Evolutionary conservation across 179 eudicot species (phyloP).

Genomic region (Amaranthus tricolor): DNA sequence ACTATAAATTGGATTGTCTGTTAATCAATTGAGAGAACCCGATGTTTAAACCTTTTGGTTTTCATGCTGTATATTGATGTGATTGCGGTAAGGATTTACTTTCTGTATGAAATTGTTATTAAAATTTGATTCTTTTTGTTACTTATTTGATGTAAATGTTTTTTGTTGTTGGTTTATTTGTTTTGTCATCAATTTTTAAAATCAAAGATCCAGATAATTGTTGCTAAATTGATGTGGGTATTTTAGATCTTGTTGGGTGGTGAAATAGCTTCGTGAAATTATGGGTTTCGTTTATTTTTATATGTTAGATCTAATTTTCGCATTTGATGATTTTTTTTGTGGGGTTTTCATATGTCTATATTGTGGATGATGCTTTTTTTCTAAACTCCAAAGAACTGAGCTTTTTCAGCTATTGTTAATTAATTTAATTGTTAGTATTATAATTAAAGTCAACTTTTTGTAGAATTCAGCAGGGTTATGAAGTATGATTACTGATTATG

Average conservation of each 20-base stretch:
- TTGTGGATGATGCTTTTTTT: too few relatives aligned
- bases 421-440: too few relatives aligned
- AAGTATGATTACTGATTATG: background rate
- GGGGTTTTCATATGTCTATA: background rate
- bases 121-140: background rate
- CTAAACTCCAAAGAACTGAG: too few relatives aligned
- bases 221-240: background rate
- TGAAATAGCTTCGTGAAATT: slow-evolving; percentile 7
- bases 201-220: slow-evolving; percentile 2
- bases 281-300: slow-evolving; percentile 12
- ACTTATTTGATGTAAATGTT: slow-evolving; percentile 12
- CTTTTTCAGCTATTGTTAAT: too few relatives aligned
- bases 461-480: too few relatives aligned
- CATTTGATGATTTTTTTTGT: background rate
- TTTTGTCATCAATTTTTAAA: slow-evolving; percentile 11
- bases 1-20: background rate
- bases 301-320: background rate
- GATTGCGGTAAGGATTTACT: background rate
- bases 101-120: background rate
- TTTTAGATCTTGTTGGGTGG: slow-evolving; percentile 23
- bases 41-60: background rate
- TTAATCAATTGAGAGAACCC: slow-evolving; percentile 17
- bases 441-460: too few relatives aligned
- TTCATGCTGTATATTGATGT: background rate
- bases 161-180: slow-evolving; percentile 20